Percentiles rank a stretch among this genome's conserved stretches.
Conservation (phyloP, 2,329 filamentous ascomycete species). For the Fusarium lateritium region DNA sequence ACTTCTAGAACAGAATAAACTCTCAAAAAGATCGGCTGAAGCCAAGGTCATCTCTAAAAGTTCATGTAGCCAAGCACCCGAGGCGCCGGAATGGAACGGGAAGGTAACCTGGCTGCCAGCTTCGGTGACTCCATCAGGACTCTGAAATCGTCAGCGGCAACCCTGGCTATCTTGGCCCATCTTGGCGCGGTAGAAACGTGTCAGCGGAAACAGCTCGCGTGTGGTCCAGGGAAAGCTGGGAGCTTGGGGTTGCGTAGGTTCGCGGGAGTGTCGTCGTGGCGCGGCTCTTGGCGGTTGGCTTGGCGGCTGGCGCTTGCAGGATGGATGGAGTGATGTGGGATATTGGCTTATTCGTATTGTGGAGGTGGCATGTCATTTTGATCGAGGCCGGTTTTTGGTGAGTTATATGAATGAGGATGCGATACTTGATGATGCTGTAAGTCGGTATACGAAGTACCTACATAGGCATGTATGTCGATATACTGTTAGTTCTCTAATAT, state of each 20-base stretch:
- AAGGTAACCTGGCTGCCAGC: not conserved
- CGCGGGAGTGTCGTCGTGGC: constrained; percentile 16
- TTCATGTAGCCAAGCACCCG: not conserved
- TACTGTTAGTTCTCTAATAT: too few species aligned
- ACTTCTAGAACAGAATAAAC: constrained; percentile 15
- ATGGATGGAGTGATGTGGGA: not conserved
- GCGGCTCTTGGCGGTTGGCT: constrained; percentile 31
- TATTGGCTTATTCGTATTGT: not conserved
- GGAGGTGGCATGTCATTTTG: not conserved
- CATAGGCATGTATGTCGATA: too few species aligned
- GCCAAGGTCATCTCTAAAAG: not conserved
- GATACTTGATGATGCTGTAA: not conserved
- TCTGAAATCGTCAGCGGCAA: constrained; percentile 2
- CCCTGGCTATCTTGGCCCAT: constrained; percentile 4
- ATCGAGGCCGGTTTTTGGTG: not conserved
- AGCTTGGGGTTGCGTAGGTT: not conserved
- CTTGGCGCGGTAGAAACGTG: constrained; percentile 23
- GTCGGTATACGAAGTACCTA: too few species aligned
- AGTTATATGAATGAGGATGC: not conserved
- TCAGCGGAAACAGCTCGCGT: constrained; percentile 8
- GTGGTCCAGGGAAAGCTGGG: not conserved
- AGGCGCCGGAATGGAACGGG: not conserved
- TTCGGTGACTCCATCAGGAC: not conserved
- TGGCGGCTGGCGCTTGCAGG: constrained; percentile 5
- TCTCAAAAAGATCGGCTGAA: not conserved